phyloP scores from a whole-genome alignment of 768 basidiomycete genomes.

The Lactarius tabidus region DNA sequence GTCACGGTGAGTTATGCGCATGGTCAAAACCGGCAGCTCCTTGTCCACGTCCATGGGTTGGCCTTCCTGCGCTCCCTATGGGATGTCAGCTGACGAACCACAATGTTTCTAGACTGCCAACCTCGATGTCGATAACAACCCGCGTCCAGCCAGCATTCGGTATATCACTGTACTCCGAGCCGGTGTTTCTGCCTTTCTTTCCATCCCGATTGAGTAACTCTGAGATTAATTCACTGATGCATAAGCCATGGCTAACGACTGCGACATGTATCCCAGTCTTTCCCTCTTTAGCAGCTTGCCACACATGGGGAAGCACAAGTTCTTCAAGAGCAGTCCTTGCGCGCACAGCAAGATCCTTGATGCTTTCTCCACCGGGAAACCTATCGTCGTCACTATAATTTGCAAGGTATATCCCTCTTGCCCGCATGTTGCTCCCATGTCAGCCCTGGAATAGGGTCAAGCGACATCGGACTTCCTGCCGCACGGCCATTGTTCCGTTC shows the following conservation, averaged over 20 bases:
- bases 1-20: constrained; percentile 48
- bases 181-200: constrained; percentile 32
- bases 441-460: constrained; percentile 23
- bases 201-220: constrained; percentile 45
- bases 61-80: constrained; percentile 32
- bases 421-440: constrained; percentile 45
- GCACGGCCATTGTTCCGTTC: constrained; percentile 70
- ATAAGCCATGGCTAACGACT: constrained; percentile 72
- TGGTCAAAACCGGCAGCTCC: constrained; percentile 34
- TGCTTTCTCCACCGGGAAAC: constrained; percentile 69
- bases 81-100: constrained; percentile 1
- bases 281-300: constrained; percentile 38
- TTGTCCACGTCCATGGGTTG: constrained; percentile 30
- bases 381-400: constrained; percentile 42
- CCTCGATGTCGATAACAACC: constrained; percentile 46
- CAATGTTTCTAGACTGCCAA: constrained; percentile 29
- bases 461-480: constrained; percentile 55
- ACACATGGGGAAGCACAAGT: constrained; percentile 54
- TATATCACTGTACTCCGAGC: constrained; percentile 35
- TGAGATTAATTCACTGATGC: constrained; percentile 51
- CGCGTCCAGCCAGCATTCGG: constrained; percentile 69
- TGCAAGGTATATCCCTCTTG: constrained; percentile 49
- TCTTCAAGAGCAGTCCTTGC: constrained; percentile 50
- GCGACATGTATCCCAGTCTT: constrained; percentile 49
- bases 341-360: constrained; percentile 55